These are phyloP conservation scores for Trichosporon ovoides DNA, from an alignment of 1,284 basidiomycete genomes.

Conservation along the genomic window DNA sequence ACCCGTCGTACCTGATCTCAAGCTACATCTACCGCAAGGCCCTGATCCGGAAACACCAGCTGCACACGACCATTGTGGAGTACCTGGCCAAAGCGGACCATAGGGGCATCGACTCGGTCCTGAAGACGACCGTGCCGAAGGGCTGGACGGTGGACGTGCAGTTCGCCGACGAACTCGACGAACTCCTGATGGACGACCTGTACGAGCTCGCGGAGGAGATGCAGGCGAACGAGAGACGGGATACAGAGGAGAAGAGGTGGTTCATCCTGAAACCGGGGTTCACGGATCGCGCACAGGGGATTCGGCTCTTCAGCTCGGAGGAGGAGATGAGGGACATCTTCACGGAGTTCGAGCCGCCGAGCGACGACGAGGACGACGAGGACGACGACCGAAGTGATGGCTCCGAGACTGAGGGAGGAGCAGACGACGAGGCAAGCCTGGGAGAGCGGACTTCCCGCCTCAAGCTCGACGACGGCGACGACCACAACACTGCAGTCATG, in stretches of 20 bases:
- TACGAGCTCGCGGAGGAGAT: slow-evolving; percentile 74
- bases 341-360: slow-evolving; percentile 68
- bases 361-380: slow-evolving; percentile 49
- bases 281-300: slow-evolving; percentile 93
- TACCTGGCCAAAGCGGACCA: slow-evolving; percentile 65
- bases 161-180: slow-evolving; percentile 91
- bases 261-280: slow-evolving; percentile 97
- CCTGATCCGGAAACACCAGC: slow-evolving; percentile 90
- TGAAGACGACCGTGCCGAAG: slow-evolving; percentile 57
- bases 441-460: slow-evolving; percentile 22
- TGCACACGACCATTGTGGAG: slow-evolving; percentile 69
- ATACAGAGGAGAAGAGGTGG: slow-evolving; percentile 56
- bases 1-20: slow-evolving; percentile 60
- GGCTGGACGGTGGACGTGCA: slow-evolving; percentile 87
- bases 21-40: slow-evolving; percentile 87
- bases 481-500: slow-evolving; percentile 58
- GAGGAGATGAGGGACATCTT: slow-evolving; percentile 72
- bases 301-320: slow-evolving; percentile 80
- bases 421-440: slow-evolving; percentile 9
- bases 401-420: slow-evolving; percentile 21
- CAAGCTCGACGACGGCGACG: slow-evolving; percentile 51
- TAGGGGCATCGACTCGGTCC: slow-evolving; percentile 21
- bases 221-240: slow-evolving; percentile 47
- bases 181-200: slow-evolving; percentile 86
- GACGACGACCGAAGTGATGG: slow-evolving; percentile 42